Conservation (phyloP, 2,329 filamentous ascomycete genomes). For the Boeremia lycopersici region DNA sequence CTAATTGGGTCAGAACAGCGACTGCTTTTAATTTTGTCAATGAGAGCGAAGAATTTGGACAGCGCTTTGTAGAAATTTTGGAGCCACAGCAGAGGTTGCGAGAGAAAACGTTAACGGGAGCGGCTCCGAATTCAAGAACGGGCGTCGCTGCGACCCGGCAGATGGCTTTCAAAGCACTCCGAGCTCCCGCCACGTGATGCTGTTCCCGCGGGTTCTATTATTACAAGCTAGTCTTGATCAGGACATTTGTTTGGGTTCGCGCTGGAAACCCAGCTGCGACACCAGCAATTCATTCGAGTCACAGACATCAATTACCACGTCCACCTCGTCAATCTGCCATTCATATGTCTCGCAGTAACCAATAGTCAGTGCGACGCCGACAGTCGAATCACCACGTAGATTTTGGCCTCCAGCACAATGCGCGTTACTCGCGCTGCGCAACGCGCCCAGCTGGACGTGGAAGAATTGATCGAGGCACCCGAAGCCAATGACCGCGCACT, state of each 20-base stretch:
- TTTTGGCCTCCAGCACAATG: slow-evolving; percentile 30
- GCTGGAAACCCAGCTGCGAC: slow-evolving; percentile 6
- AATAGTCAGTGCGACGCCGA: slow-evolving; percentile 12
- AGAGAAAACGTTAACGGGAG: slow-evolving; percentile 4
- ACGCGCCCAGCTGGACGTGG: slow-evolving; percentile 48
- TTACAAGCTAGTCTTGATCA: slow-evolving; percentile 5
- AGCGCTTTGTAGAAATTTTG: neutral
- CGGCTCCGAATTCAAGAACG: slow-evolving; percentile 5
- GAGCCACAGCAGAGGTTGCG: slow-evolving; percentile 3
- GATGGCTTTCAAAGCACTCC: slow-evolving; percentile 1
- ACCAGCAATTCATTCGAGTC: slow-evolving; percentile 1
- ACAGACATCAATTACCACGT: neutral
- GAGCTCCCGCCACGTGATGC: slow-evolving; percentile 9
- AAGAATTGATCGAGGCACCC: slow-evolving; percentile 44
- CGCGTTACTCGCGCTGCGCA: slow-evolving; percentile 54
- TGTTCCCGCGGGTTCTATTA: neutral
- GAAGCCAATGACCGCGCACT: slow-evolving; percentile 41
- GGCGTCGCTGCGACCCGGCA: slow-evolving; percentile 6
- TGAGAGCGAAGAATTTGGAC: neutral
- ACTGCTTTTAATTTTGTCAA: slow-evolving; percentile 1
- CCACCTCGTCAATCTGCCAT: slow-evolving; percentile 16
- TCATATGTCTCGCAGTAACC: slow-evolving; percentile 23
- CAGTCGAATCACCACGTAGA: neutral
- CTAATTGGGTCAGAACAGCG: neutral
- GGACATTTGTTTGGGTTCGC: slow-evolving; percentile 6